Evolutionary conservation across 1,284 basidiomycete species (phyloP).

Genomic region (Dichomitus squalens): DNA sequence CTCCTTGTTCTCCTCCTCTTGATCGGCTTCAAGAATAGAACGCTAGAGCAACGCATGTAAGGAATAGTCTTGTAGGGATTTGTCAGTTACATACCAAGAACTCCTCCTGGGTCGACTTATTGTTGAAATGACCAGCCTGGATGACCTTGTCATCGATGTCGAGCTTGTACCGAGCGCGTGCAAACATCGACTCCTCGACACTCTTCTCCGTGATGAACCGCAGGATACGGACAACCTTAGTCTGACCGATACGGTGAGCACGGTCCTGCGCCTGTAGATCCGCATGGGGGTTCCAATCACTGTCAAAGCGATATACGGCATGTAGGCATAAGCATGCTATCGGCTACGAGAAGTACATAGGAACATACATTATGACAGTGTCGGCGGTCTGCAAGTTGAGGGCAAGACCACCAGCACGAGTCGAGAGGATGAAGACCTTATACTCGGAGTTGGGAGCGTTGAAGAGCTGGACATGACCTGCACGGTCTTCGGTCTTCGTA

Average conservation of each 20-base stretch:
- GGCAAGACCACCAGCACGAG: constrained; percentile 96
- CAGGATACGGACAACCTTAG: constrained; percentile 95
- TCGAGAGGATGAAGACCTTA: constrained; percentile 95
- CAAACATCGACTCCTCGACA: constrained; percentile 97
- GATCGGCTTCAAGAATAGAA: constrained; percentile 86
- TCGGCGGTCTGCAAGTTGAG: constrained; percentile 98
- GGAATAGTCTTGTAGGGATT: background rate
- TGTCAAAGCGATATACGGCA: constrained; percentile 71
- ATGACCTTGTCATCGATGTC: constrained; percentile 99
- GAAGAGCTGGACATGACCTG: constrained; percentile 87
- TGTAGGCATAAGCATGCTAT: background rate
- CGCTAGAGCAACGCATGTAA: constrained; percentile 46
- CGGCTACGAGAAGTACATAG: constrained; percentile 23
- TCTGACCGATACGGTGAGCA: constrained; percentile 99
- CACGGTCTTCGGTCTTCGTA: constrained; percentile 98
- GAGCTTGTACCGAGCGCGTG: constrained; percentile 93
- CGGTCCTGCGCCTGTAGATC: constrained; percentile 99
- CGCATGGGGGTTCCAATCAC: constrained; percentile 95
- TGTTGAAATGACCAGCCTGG: constrained; percentile 98
- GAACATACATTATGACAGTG: constrained; percentile 94
- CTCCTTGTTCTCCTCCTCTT: constrained; percentile 92
- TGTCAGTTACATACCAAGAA: constrained; percentile 67
- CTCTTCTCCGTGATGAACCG: constrained; percentile 98
- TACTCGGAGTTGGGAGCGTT: constrained; percentile 91
- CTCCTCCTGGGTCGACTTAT: constrained; percentile 97